A percentile compares a stretch with the other conserved stretches of the same genome.
Conservation (phyloP, 2,329 filamentous ascomycete genomes). For the Bipolaris cookei region DNA sequence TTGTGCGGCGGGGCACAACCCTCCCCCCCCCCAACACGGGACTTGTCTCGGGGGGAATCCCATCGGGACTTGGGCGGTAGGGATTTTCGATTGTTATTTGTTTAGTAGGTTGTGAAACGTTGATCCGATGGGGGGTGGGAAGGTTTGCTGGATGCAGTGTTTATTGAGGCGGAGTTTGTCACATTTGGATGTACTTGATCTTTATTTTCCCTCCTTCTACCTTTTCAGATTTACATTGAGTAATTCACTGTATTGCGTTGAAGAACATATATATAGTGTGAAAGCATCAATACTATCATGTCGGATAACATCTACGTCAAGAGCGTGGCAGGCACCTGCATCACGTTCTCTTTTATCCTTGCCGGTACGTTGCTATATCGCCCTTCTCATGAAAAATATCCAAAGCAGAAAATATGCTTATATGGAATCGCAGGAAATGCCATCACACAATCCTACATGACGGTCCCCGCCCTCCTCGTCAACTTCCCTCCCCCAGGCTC, state of each 20-base stretch:
- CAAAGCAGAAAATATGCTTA: neutral
- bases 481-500: slow-evolving; percentile 54
- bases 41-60: neutral
- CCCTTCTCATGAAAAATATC: too few species aligned
- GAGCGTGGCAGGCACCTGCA: slow-evolving; percentile 54
- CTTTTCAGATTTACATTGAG: neutral
- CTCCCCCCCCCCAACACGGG: neutral
- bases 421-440: slow-evolving; percentile 53
- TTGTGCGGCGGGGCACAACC: slow-evolving; percentile 3
- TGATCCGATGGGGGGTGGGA: too few species aligned
- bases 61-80: slow-evolving; percentile 9
- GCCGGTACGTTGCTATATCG: slow-evolving; percentile 46
- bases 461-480: slow-evolving; percentile 57
- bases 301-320: slow-evolving; percentile 45
- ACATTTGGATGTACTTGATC: too few species aligned
- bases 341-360: slow-evolving; percentile 58
- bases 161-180: too few species aligned
- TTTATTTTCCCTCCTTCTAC: neutral
- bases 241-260: too few species aligned
- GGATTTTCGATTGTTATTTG: neutral
- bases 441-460: slow-evolving; percentile 61
- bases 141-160: too few species aligned
- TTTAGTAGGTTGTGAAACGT: neutral
- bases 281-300: slow-evolving; percentile 26
- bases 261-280: neutral